Base-by-base conservation (phyloP, 495 filamentous ascomycete species). In the Aspergillus diversus region DNA sequence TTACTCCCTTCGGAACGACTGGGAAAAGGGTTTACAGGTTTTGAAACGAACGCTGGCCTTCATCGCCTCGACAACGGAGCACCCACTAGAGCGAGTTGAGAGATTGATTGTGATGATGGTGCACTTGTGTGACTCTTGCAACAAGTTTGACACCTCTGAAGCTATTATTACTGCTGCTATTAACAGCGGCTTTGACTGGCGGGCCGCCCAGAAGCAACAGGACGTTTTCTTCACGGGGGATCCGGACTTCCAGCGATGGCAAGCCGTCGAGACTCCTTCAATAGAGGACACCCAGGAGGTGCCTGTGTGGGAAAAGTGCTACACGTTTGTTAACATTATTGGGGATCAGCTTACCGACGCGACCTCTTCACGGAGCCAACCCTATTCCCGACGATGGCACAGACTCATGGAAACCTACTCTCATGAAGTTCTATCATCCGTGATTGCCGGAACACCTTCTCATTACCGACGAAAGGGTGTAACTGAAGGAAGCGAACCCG, bases 61-160 rank as follows among this genome's bases (percentile, higher is more conserved):
- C 50, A 68, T 81, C 7, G 65, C 68, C 1, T 74, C 77, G 34
- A 73, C 77, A 42, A 73, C 75, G 5, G 67, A 69, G 12, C 75
- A 73, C 42, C 39, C 52, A 5, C 15, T 60, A 16, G 37, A 59
- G 11, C 58, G 63, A 15, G 63, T 80, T 15, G 75, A 77, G 53
- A 67, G 77, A 33, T 53, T 81, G 35, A 67, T 80, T 2, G 61
- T 73, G 1, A 64, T 72, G 33, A 81, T 81, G 79, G 73, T 76
- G 5, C 67, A 77, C 33, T 64, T 80, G 2, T 77, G 77, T 50
- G 77, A 77, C 64, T 61, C 67, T 1, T 80, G 78, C 55, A 55
- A 67, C 27, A 65, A 63, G 59, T 55, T 66, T 33, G 70, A 78
- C 5, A 59, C 75, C 5, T 72, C 77, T 5, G 54, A 73, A 33